Percentiles rank a stretch among this genome's conserved stretches.
Conservation (phyloP, 2,329 filamentous ascomycete species). For the Fusarium subglutinans region DNA sequence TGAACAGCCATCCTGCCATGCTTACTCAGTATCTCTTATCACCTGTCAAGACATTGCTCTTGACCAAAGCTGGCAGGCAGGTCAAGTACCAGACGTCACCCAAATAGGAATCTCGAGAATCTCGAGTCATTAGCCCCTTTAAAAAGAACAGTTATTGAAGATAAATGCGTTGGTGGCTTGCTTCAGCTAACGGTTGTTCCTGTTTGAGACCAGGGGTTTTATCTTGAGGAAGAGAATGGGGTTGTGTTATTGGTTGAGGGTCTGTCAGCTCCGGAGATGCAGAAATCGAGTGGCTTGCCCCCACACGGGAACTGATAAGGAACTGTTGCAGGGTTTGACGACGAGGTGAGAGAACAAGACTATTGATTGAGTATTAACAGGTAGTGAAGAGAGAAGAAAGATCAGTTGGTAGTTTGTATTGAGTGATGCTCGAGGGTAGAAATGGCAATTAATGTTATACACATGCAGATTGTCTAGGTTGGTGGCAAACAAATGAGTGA, state of each 20-base stretch:
- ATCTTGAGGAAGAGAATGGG: not conserved
- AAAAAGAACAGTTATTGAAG: not conserved
- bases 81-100: not conserved
- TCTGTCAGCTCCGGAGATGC: not conserved
- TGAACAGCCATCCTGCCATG: not conserved
- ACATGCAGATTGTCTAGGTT: fast-evolving
- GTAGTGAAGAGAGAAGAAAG: not conserved
- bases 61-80: not conserved
- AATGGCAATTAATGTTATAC: not conserved
- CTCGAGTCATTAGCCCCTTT: not conserved
- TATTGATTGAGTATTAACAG: not conserved
- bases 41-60: not conserved
- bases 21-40: not conserved
- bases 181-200: not conserved
- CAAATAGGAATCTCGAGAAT: not conserved
- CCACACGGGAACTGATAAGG: not conserved
- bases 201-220: not conserved
- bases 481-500: too few relatives aligned
- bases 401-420: fast-evolving
- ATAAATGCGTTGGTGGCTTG: not conserved
- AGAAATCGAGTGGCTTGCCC: not conserved
- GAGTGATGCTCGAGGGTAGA: not conserved
- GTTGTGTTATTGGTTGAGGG: not conserved
- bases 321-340: not conserved
- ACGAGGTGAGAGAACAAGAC: not conserved